Evolutionary conservation across 495 filamentous ascomycete species (phyloP).

Genomic region (Aspergillus avenaceus): DNA sequence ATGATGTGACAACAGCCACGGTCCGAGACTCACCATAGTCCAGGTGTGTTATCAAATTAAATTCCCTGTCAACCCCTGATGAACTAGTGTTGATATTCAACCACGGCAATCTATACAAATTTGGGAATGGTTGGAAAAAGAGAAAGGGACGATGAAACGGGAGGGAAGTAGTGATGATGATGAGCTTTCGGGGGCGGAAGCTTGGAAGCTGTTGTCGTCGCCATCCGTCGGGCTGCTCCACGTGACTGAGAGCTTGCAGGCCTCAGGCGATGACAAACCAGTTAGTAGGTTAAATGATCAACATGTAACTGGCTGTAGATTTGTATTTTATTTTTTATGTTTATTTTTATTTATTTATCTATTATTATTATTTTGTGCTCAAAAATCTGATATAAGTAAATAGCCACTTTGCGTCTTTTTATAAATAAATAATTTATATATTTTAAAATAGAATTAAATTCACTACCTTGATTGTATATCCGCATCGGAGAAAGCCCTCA

Average conservation of each 20-base stretch:
- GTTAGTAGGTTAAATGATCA: no score
- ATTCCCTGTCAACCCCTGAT: no score
- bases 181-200: conserved; percentile 7
- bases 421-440: no score
- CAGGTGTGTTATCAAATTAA: conserved; percentile 7
- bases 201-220: conserved; percentile 19
- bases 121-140: conserved; percentile 11
- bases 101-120: conserved; percentile 10
- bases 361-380: no score
- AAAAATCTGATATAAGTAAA: no score
- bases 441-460: no score
- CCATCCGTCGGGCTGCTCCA: conserved; percentile 12
- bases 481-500: not conserved
- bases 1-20: conserved; percentile 5
- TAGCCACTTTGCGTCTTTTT: no score
- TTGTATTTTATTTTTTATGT: no score
- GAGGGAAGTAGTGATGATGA: conserved; percentile 13
- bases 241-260: not conserved
- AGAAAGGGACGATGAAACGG: conserved; percentile 1
- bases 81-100: no score
- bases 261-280: not conserved
- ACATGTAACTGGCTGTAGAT: no score
- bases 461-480: not conserved
- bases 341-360: no score
- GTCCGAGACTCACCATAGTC: conserved; percentile 33